phyloP scores from a whole-genome alignment of 306 rosid species.

The Prunus fruticosa region DNA sequence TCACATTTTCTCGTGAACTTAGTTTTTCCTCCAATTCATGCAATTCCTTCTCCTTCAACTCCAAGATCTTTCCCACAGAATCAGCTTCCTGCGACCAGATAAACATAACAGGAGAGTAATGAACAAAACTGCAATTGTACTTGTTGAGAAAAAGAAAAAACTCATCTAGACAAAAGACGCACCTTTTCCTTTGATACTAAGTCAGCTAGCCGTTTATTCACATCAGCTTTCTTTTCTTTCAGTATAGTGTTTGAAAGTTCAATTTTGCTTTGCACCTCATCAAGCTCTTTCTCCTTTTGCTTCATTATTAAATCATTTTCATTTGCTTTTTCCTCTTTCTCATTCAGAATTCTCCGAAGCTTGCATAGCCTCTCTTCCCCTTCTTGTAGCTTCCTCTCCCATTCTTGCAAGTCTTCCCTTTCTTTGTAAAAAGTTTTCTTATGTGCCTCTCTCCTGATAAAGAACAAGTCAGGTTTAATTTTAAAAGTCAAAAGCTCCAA shows the following conservation, averaged over 20 bases:
- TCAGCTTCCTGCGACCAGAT: constrained; percentile 55
- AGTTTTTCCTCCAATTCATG: constrained; percentile 57
- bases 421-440: constrained; percentile 56
- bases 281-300: constrained; percentile 60
- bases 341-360: constrained; percentile 44
- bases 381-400: constrained; percentile 74
- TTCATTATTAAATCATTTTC: constrained; percentile 49
- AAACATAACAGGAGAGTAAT: constrained; percentile 14
- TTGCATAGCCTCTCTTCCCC: constrained; percentile 57
- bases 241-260: constrained; percentile 36
- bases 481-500: constrained; percentile 12
- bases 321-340: constrained; percentile 58
- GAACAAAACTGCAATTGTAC: background rate
- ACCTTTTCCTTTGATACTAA: constrained; percentile 66
- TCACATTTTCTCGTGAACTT: constrained; percentile 67
- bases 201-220: constrained; percentile 46
- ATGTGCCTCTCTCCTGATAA: constrained; percentile 69
- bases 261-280: constrained; percentile 44
- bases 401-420: constrained; percentile 69
- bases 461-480: constrained; percentile 1
- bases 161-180: constrained; percentile 17
- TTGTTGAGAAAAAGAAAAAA: background rate
- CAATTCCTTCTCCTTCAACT: constrained; percentile 58
- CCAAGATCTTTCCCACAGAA: constrained; percentile 36
- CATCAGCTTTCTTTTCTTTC: constrained; percentile 62